Evolutionary conservation across 108 stramenopile species (phyloP), one percentile per base, ranked within the genome.

Genomic region (Skeletonema tropicum): DNA sequence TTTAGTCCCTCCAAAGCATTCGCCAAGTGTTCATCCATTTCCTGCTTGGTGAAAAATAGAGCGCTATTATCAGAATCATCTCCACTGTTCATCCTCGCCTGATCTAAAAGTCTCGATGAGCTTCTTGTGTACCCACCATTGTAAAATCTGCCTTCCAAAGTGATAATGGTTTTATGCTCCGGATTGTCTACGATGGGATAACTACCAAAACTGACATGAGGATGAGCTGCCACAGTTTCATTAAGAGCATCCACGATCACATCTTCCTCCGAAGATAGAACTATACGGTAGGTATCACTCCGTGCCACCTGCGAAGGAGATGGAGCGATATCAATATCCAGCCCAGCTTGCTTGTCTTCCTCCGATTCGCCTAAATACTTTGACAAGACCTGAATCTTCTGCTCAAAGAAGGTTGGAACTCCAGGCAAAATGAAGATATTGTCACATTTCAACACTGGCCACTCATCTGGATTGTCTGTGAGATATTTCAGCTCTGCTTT

Each of bases 341-440:
- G 71, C 5, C 65, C 74, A 3, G 13, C 57, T 12, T 65, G 55
- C 5, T 57, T 30, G 23, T 64, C 36, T 61, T 15, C n/a, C 21
- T 29, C 32, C 13, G 52, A 26, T 61, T 19, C 30, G 8, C 38
- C 61, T 7, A 95, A 72, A 67, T 94, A 90, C 19, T 75, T 73
- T 17, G 91, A 87, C 19, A 98, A 83, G 17, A 87, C 70, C 30
- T 91, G 73, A 57, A 98, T 92, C 69, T 97, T 97, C 60, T 83
- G 68, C 66, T 87, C 68, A 77, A 97, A 98, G 64, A 89, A 97
- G 52, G 86, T 69, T 1, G 98, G 98, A 59, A 98, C 90, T 2
- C 98, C 98, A 7, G 98, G 98, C 11, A 98, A 80, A 41, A 98
- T 90, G 70, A 97, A 98, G 48, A 98, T 93, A 57, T 98, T 98